phyloP scores from a whole-genome alignment of 257 asterid species.

The Ajuga chamaepitys region DNA sequence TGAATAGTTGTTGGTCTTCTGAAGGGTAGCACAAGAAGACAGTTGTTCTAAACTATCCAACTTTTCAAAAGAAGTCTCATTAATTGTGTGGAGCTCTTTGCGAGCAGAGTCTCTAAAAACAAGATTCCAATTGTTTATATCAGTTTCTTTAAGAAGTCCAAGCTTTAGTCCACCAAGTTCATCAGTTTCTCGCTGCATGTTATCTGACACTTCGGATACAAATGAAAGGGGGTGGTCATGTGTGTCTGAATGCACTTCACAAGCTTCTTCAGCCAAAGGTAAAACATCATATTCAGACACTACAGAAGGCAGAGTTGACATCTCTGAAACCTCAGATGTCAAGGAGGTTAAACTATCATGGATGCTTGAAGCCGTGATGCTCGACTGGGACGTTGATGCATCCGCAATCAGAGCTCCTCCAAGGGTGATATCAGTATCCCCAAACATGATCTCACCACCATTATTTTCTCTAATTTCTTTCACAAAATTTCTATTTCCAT shows the following conservation, averaged over 20 bases:
- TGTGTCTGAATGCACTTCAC: slow-evolving; percentile 30
- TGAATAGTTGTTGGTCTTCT: slow-evolving; percentile 24
- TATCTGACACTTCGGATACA: slow-evolving; percentile 25
- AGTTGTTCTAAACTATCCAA: slow-evolving; percentile 37
- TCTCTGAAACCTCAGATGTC: slow-evolving; percentile 26
- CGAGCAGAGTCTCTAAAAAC: slow-evolving; percentile 39
- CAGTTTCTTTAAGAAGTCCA: slow-evolving; percentile 28
- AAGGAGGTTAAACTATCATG: slow-evolving; percentile 20
- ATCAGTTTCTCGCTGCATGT: slow-evolving; percentile 23
- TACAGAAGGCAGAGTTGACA: slow-evolving; percentile 20
- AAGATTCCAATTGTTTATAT: slow-evolving; percentile 21
- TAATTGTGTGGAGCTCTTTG: slow-evolving; percentile 59
- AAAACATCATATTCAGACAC: slow-evolving; percentile 20
- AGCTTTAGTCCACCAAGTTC: slow-evolving; percentile 21
- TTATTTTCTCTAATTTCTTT: slow-evolving; percentile 28
- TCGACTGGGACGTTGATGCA: slow-evolving; percentile 24
- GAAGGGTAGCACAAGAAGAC: slow-evolving; percentile 36
- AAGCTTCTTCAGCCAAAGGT: slow-evolving; percentile 23
- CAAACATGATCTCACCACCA: slow-evolving; percentile 22
- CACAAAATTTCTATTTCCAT: slow-evolving; percentile 9
- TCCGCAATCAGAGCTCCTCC: slow-evolving; percentile 26
- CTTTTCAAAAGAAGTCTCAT: slow-evolving; percentile 45
- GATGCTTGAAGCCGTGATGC: slow-evolving; percentile 27
- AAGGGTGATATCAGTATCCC: slow-evolving; percentile 18
- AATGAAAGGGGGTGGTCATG: slow-evolving; percentile 24